Percentiles rank a stretch among this genome's conserved stretches.
Conservation (phyloP, 2,329 filamentous ascomycete genomes). For the Alternaria novae-zelandiae region DNA sequence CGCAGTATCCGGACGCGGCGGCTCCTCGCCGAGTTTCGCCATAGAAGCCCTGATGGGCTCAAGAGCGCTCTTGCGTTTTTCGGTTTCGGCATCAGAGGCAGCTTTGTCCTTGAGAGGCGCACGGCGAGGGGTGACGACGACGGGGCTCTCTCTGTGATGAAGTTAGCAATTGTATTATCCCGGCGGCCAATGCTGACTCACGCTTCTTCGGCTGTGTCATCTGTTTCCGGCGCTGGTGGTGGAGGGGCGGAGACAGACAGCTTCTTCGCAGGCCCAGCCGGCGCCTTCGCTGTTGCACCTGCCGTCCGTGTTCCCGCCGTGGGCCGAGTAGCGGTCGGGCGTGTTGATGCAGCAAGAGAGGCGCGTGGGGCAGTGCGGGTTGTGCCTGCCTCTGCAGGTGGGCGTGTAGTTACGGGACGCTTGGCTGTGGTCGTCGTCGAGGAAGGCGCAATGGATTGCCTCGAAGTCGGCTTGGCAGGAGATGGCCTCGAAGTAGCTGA, state of each 20-base stretch:
- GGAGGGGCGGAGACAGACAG: slow-evolving; percentile 26
- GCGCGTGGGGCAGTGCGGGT: slow-evolving; percentile 36
- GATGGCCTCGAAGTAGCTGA: slow-evolving; percentile 19
- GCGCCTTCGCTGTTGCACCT: slow-evolving; percentile 25
- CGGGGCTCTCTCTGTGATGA: slow-evolving; percentile 24
- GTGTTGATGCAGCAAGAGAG: slow-evolving; percentile 35
- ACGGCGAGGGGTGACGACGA: slow-evolving; percentile 31
- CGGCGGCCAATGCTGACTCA: not conserved
- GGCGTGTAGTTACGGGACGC: slow-evolving; percentile 38
- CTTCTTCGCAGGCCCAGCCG: slow-evolving; percentile 40
- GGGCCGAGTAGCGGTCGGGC: slow-evolving; percentile 31
- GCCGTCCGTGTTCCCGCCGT: slow-evolving; percentile 27
- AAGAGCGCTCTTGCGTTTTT: slow-evolving; percentile 33
- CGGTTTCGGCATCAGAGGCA: slow-evolving; percentile 45
- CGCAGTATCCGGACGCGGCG: slow-evolving; percentile 40
- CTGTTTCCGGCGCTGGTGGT: slow-evolving; percentile 10
- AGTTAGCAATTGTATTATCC: not conserved
- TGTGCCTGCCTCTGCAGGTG: slow-evolving; percentile 29
- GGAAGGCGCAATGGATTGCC: slow-evolving; percentile 24
- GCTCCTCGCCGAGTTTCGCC: slow-evolving; percentile 38
- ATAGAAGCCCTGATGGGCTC: slow-evolving; percentile 38
- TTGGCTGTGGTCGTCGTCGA: slow-evolving; percentile 28
- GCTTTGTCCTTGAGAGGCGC: slow-evolving; percentile 42
- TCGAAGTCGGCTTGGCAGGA: not conserved
- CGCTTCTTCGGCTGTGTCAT: slow-evolving; percentile 14